Evolutionary conservation across 495 filamentous ascomycete genomes (phyloP), one percentile per base, ranked within the genome.

Genomic region (Hyaloscypha bicolor): DNA sequence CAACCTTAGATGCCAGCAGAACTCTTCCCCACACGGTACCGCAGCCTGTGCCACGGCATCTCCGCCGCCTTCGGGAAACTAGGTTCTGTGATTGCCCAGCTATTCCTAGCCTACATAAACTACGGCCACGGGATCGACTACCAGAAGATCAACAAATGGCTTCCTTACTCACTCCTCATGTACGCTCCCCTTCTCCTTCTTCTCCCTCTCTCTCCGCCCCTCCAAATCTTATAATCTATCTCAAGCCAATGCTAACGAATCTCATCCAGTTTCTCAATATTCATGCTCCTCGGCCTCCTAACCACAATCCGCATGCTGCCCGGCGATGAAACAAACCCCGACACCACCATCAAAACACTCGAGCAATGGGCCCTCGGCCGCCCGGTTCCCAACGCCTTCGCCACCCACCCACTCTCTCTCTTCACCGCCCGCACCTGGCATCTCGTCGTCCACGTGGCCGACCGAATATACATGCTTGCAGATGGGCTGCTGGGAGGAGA

Each of bases 1-100:
- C 25, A 25, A 25, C 9, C 33, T 19, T 21, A 69, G 62, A 30
- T 97, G 2, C 92, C 93, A 9, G 92, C 90, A 21, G 93, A 97
- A 72, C 87, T 90, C 60, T 96, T 94, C 82, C 93, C 93, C 0
- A 95, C 93, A 0, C 87, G 90, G 37, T 94, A 93, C 76, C 85
- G 93, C 6, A 91, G 86, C 31, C 92, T 90, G 39, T 91, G 87
- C 42, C 92, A 96, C 78, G 93, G 93, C 59, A 87, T 97, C 75
- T 92, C 89, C 3, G 93, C 92, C 21, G 93, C 90, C 0, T 83
- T 87, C 4, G 93, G 93, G 33, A 97, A 97, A 74, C 73, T 95
- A 19, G 93, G 93, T 29, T 89, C 91, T 69, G 94, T 91, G 75
- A 55, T 85, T 48, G 83, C 83, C 12, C 68, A 70, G 42, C 52